Percentiles rank a stretch among this genome's conserved stretches.
Conservation (phyloP, 805 yeast genomes). For the Soucietia sequanensis region DNA sequence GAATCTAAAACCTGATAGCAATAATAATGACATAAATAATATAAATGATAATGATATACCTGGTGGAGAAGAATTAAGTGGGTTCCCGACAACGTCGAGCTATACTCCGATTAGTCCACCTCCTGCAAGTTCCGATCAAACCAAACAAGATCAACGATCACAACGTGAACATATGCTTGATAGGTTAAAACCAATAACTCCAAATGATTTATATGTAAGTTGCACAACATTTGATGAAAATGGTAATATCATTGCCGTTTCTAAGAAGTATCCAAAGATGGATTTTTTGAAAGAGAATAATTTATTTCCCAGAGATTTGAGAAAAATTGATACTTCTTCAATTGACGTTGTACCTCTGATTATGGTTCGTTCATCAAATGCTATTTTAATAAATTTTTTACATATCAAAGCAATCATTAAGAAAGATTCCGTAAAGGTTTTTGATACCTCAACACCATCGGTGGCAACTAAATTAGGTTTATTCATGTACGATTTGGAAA, state of each 20-base stretch:
- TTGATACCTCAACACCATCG: constrained; percentile 71
- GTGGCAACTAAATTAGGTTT: constrained; percentile 71
- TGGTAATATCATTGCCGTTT: constrained; percentile 70
- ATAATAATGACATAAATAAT: neutral
- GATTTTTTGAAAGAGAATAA: constrained; percentile 69
- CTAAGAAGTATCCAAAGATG: constrained; percentile 71
- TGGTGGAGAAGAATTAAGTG: too few species aligned
- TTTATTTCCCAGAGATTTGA: constrained; percentile 79
- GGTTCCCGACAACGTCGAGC: too few species aligned
- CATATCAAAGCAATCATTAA: constrained; percentile 91
- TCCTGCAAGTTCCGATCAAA: too few species aligned
- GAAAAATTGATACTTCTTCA: constrained; percentile 74
- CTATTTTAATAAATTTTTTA: constrained; percentile 77
- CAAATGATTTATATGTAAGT: constrained; percentile 55
- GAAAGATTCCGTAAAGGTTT: constrained; percentile 73
- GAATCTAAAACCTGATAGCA: neutral
- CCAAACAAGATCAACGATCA: too few species aligned
- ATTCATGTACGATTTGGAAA: constrained; percentile 80
- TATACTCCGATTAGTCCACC: too few species aligned
- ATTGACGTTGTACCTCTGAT: constrained; percentile 88
- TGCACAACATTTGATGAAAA: constrained; percentile 76
- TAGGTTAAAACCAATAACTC: constrained; percentile 41
- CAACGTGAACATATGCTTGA: too few species aligned
- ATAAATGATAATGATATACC: too few species aligned
- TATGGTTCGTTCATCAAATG: constrained; percentile 68